phyloP scores from a whole-genome alignment of 495 filamentous ascomycete species.

The Penicillium desertorum region DNA sequence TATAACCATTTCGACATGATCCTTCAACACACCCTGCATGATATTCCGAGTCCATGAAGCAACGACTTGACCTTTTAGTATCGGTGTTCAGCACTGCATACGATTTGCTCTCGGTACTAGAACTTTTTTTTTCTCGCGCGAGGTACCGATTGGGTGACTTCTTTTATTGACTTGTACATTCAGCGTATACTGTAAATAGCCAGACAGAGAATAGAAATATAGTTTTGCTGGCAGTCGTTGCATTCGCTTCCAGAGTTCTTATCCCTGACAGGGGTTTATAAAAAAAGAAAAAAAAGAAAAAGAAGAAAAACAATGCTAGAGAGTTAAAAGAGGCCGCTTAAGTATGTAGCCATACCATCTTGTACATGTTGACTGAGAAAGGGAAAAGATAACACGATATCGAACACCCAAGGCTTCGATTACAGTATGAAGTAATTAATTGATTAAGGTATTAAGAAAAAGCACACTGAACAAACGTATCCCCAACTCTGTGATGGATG shows the following conservation, averaged over 20 bases:
- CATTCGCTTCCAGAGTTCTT: not conserved
- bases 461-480: not conserved
- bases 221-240: not conserved
- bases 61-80: not conserved
- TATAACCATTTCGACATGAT: constrained; percentile 33
- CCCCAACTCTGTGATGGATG: not conserved
- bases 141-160: constrained; percentile 9
- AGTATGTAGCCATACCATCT: too few species aligned
- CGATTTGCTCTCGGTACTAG: not conserved
- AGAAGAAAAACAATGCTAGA: too few species aligned
- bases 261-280: too few species aligned
- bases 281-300: too few species aligned
- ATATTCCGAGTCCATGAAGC: not conserved
- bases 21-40: not conserved
- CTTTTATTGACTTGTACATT: not conserved
- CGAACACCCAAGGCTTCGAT: not conserved
- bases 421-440: not conserved
- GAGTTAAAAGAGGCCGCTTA: too few species aligned
- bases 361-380: too few species aligned
- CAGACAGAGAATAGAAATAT: constrained; percentile 3
- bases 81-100: constrained; percentile 10
- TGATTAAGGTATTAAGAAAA: not conserved
- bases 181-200: constrained; percentile 3
- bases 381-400: not conserved
- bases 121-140: constrained; percentile 2